Evolutionary conservation across 441 rosid species (phyloP).

Genomic region (Eutrema salsugineum): DNA sequence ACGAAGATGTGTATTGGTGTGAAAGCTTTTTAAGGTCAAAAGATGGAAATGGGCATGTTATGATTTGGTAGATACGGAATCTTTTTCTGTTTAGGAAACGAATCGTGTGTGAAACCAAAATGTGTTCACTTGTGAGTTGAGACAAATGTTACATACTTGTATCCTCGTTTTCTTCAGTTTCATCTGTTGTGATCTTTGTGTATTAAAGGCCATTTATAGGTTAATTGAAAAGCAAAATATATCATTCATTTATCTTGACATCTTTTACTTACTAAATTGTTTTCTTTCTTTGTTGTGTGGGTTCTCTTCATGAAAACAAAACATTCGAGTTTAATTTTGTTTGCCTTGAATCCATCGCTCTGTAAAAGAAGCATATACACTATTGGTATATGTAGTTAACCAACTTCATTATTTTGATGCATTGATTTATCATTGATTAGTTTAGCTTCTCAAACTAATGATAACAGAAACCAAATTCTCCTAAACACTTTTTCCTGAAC

Average conservation of each 20-base stretch:
- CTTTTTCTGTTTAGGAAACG: slow-evolving; percentile 2
- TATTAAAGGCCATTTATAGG: background rate
- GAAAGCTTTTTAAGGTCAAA: background rate
- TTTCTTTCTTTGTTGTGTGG: too few relatives aligned
- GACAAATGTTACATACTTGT: background rate
- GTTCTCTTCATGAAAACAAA: too few relatives aligned
- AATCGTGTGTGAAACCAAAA: slow-evolving; percentile 10
- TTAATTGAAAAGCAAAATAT: background rate
- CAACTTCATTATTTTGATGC: too few relatives aligned
- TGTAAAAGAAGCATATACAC: too few relatives aligned
- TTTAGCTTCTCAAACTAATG: background rate
- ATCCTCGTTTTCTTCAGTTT: background rate
- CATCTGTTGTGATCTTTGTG: background rate
- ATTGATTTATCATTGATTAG: too few relatives aligned
- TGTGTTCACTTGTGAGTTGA: background rate
- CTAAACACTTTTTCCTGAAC: background rate
- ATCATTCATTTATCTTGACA: too few relatives aligned
- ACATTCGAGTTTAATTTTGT: too few relatives aligned
- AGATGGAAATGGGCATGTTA: background rate
- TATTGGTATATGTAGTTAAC: too few relatives aligned
- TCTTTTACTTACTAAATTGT: too few relatives aligned
- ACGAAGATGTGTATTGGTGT: background rate
- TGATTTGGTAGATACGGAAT: slow-evolving; percentile 11
- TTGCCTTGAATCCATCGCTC: too few relatives aligned
- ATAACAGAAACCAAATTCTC: background rate